Base-by-base conservation (phyloP, 1,284 basidiomycete genomes). In the Heliocybe sulcata region DNA sequence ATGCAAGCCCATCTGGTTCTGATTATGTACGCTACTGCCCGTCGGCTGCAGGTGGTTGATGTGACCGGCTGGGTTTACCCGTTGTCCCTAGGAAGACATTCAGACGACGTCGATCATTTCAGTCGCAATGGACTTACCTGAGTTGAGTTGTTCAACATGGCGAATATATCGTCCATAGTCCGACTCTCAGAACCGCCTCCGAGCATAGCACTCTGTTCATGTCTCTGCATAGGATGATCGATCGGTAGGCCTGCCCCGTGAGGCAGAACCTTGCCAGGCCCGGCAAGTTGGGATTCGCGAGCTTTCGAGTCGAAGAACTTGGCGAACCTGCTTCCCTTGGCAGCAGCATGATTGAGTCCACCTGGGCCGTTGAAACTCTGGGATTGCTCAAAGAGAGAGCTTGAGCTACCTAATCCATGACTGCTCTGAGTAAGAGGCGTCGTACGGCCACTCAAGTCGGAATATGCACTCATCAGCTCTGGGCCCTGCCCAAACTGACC, bases 291-390 rank as follows among this genome's bases (percentile, higher is more conserved):
- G 51, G 59, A 45, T 6, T 87, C 85, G 59, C 80, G 78, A 31
- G 68, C 65, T 67, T 87, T 90, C n/a, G 76, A 76, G 60, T 90
- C 89, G 58, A 90, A 91, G 65, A 90, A 89, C 65, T 90, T 91
- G 29, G 87, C 88, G 65, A 91, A 87, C 26, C 88, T 82, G 64
- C 88, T 90, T 29, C 87, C 87, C 67, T 83, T 88, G 29, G 73
- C 75, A 35, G 73, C 68, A 16, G 77, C 73, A 63, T 79, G 72
- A 42, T 63, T 65, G 12, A 63, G 19, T 19, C n/a, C n/a, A 19
- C 9, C 45, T 19, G 45, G 10, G 19, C 9, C 45, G 45, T 47
- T 9, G 19, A 47, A 10, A 25, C n/a, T 19, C 20, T 47, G 45
- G 8, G 11, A 19, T 11, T 47, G 23, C 45, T n/a, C 45, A 19